Conservation (phyloP, 2,329 filamentous ascomycete genomes). For the Amphichorda felina region DNA sequence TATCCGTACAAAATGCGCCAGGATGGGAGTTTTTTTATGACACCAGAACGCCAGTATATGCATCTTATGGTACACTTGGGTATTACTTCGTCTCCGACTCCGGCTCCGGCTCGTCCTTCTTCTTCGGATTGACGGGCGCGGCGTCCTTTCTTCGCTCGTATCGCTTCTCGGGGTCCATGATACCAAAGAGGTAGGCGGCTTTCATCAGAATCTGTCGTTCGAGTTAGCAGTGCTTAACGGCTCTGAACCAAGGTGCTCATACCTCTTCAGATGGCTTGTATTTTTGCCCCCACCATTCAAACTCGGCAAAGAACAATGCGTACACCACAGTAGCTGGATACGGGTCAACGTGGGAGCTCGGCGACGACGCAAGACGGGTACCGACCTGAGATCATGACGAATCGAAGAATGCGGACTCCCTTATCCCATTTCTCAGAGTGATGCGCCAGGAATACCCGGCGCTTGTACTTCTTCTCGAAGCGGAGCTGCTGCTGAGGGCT, state of each 20-base stretch:
- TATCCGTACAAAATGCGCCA: neutral
- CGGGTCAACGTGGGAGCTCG: neutral
- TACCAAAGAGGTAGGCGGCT: conserved; percentile 25
- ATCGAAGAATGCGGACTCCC: conserved; percentile 52
- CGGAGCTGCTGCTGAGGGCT: conserved; percentile 62
- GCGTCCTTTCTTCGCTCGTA: conserved; percentile 27
- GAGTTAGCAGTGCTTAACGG: neutral
- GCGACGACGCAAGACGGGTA: conserved; percentile 5
- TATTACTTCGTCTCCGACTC: neutral
- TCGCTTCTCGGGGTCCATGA: conserved; percentile 26
- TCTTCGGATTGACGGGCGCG: conserved; percentile 13
- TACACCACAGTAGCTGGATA: neutral
- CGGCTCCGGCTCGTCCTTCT: neutral
- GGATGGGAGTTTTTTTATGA: neutral
- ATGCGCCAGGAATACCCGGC: conserved; percentile 50
- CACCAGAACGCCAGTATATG: conserved; percentile 3
- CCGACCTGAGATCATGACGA: conserved; percentile 44
- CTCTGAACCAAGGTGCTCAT: conserved; percentile 1
- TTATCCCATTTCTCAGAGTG: conserved; percentile 54
- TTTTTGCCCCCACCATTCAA: conserved; percentile 29
- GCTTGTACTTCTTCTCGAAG: conserved; percentile 69
- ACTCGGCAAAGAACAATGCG: conserved; percentile 25
- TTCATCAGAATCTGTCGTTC: conserved; percentile 20
- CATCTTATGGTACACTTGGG: conserved; percentile 1
- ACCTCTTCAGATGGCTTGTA: conserved; percentile 31